Evolutionary conservation across 164 flowering plant species (phyloP).

Genomic region (Vitis rupestris): DNA sequence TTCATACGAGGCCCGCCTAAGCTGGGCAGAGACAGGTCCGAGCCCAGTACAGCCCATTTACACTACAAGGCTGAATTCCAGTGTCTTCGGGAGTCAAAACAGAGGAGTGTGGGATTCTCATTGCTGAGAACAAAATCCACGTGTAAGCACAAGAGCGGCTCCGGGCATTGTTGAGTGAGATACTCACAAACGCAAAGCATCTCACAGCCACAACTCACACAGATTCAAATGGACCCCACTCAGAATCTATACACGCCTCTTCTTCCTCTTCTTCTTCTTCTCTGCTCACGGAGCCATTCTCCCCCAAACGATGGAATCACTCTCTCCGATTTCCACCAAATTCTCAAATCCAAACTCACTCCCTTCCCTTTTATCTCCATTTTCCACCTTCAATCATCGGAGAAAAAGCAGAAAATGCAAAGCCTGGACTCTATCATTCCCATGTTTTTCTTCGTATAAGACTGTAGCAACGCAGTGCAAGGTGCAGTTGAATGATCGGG

Average conservation of each 20-base stretch:
- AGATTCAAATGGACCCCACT: background rate
- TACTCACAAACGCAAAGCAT: no score
- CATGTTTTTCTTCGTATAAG: constrained; percentile 3
- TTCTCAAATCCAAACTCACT: constrained; percentile 21
- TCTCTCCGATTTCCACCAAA: constrained; percentile 20
- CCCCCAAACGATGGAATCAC: constrained; percentile 18
- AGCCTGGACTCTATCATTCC: background rate
- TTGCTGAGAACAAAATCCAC: no score
- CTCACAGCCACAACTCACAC: no score
- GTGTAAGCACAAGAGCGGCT: no score
- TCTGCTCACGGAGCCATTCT: constrained; percentile 36
- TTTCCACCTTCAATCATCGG: constrained; percentile 15
- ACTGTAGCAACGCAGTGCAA: constrained; percentile 7
- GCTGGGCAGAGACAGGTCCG: no score
- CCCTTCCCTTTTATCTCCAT: constrained; percentile 11
- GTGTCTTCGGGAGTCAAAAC: no score
- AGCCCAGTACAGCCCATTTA: no score
- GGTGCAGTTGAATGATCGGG: background rate
- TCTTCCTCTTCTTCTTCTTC: background rate
- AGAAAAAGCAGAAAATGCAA: constrained; percentile 11
- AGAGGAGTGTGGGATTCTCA: no score
- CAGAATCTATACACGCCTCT: background rate
- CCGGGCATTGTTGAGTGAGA: no score
- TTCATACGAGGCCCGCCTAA: no score
- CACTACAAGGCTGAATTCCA: no score